Conservation (phyloP, 768 basidiomycete species). For the Kwoniella mangroviensis region DNA sequence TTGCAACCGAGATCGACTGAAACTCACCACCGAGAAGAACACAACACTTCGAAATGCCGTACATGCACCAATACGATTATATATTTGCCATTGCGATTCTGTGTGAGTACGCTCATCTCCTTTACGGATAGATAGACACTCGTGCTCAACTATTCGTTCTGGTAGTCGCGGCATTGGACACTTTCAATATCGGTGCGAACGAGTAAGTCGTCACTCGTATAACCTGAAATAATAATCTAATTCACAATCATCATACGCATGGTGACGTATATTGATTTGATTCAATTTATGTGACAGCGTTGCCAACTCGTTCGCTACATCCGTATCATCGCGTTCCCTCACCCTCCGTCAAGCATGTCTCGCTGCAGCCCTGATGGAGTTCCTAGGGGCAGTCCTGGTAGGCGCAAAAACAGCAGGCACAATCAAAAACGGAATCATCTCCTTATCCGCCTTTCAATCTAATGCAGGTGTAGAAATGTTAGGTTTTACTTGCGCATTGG, state of each 20-base stretch:
- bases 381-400: conserved; percentile 58
- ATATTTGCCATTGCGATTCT: conserved; percentile 57
- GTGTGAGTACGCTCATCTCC: conserved; percentile 19
- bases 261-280: background rate
- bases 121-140: background rate
- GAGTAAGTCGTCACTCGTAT: conserved; percentile 26
- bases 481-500: conserved; percentile 57
- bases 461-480: conserved; percentile 57
- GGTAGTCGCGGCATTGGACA: conserved; percentile 53
- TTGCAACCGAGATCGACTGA: background rate
- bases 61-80: conserved; percentile 56
- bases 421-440: conserved; percentile 60
- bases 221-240: too few relatives aligned
- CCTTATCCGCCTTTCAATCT: conserved; percentile 47
- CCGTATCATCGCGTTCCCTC: conserved; percentile 58
- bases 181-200: conserved; percentile 59
- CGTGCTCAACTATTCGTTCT: too few relatives aligned
- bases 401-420: conserved; percentile 58
- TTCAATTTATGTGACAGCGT: conserved; percentile 30
- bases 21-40: background rate
- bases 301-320: conserved; percentile 59
- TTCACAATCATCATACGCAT: background rate
- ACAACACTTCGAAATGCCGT: conserved; percentile 35
- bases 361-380: conserved; percentile 58
- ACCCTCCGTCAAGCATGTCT: conserved; percentile 58